phyloP scores from a whole-genome alignment of 306 rosid species.

The Oemleria cerasiformis region DNA sequence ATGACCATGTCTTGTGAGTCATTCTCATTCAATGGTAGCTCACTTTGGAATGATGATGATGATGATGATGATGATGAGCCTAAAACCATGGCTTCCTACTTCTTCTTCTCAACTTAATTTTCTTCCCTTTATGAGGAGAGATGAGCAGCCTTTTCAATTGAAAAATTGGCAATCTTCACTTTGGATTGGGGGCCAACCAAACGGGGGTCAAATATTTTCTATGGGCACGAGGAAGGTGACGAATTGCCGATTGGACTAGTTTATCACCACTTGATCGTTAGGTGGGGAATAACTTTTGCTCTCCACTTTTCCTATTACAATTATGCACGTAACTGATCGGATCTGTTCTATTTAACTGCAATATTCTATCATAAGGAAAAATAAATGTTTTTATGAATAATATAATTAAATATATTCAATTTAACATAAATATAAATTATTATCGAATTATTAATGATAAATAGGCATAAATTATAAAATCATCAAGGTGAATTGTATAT shows the following conservation, averaged over 20 bases:
- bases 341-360: too few species aligned
- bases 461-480: not conserved
- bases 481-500: not conserved
- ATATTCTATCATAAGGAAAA: too few species aligned
- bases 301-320: conserved; percentile 16
- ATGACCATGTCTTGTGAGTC: conserved; percentile 90
- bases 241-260: not conserved
- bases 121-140: not conserved
- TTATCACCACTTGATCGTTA: conserved; percentile 11
- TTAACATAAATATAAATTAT: too few species aligned
- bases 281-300: conserved; percentile 10
- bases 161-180: conserved; percentile 11
- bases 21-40: conserved; percentile 77
- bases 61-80: conserved; percentile 28
- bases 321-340: too few species aligned
- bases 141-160: not conserved
- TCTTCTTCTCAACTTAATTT: not conserved
- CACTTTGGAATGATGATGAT: conserved; percentile 37
- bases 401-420: too few species aligned
- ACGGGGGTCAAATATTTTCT: conserved; percentile 26
- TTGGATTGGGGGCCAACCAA: conserved; percentile 1
- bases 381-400: too few species aligned
- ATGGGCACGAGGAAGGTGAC: conserved; percentile 21
- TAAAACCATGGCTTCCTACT: conserved; percentile 34
- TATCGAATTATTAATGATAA: too few species aligned